phyloP scores from a whole-genome alignment of 371 early-diverging fungal genomes.

The Mortierella sp. region DNA sequence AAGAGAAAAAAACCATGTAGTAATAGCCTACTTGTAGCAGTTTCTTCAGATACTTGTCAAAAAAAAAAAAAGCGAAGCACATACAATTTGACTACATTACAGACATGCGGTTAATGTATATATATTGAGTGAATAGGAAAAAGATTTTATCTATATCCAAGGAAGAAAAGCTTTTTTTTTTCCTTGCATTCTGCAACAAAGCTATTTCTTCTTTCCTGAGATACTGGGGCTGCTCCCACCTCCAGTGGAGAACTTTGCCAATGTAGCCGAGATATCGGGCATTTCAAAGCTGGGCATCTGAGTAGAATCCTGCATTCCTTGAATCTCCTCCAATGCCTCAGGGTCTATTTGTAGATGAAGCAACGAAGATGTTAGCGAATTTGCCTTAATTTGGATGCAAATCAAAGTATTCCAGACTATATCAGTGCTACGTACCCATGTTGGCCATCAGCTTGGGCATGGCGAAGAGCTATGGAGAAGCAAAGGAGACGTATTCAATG shows the following conservation, averaged over 20 bases:
- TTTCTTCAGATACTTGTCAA: background rate
- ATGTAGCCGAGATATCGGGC: slow-evolving; percentile 64
- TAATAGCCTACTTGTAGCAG: too few species aligned
- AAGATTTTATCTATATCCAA: too few species aligned
- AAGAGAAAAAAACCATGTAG: background rate
- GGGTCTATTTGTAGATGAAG: slow-evolving; percentile 36
- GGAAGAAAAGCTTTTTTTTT: too few species aligned
- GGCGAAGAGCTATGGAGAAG: slow-evolving; percentile 51
- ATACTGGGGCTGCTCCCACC: slow-evolving; percentile 6
- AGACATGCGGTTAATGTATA: too few species aligned
- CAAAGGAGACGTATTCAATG: background rate
- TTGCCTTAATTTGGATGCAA: too few species aligned
- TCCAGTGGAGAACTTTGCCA: slow-evolving; percentile 61
- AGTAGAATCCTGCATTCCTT: slow-evolving; percentile 54
- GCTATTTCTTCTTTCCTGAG: slow-evolving; percentile 2
- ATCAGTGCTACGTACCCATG: slow-evolving; percentile 56
- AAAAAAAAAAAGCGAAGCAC: background rate
- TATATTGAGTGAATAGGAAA: too few species aligned
- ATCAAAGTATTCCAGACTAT: too few species aligned
- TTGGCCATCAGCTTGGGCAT: slow-evolving; percentile 69
- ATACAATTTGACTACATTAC: too few species aligned
- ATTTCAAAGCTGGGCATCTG: slow-evolving; percentile 59
- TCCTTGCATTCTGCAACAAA: background rate
- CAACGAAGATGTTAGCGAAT: background rate
- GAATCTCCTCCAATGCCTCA: slow-evolving; percentile 57